Evolutionary conservation across 164 flowering plant species (phyloP).

Genomic region (Magnolia kwangsiensis): DNA sequence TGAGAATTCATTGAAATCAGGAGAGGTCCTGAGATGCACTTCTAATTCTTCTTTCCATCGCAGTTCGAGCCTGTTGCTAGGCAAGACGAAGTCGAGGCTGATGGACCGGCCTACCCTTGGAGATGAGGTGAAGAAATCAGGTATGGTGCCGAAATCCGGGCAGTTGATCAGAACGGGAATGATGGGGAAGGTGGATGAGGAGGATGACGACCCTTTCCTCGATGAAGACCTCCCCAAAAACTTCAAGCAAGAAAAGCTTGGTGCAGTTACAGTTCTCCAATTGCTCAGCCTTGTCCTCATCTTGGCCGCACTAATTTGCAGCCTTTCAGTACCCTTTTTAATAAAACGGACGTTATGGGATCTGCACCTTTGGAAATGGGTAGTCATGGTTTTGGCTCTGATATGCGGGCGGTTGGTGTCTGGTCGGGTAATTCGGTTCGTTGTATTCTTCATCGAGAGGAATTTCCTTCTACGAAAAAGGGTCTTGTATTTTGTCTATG

Average conservation of each 20-base stretch:
- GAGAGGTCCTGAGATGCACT: conserved; percentile 19
- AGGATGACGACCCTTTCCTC: conserved; percentile 44
- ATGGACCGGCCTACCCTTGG: conserved; percentile 27
- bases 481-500: conserved; percentile 72
- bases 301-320: conserved; percentile 35
- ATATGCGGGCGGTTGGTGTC: conserved; percentile 67
- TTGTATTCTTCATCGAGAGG: conserved; percentile 54
- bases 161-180: conserved; percentile 23
- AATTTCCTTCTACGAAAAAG: conserved; percentile 55
- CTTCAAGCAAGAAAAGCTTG: conserved; percentile 27
- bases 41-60: conserved; percentile 25
- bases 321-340: conserved; percentile 27
- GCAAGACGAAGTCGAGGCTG: conserved; percentile 45
- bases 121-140: conserved; percentile 14
- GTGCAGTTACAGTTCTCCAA: conserved; percentile 30
- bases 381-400: conserved; percentile 43
- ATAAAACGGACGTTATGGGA: conserved; percentile 32
- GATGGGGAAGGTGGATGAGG: conserved; percentile 15
- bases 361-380: conserved; percentile 74
- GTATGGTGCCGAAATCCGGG: conserved; percentile 5
- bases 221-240: conserved; percentile 51
- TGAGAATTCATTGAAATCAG: background rate
- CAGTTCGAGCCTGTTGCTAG: conserved; percentile 25
- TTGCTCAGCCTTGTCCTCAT: conserved; percentile 47
- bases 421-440: conserved; percentile 56